A percentile compares a stretch with the other conserved stretches of the same genome.
These are phyloP conservation scores for Blastobotrys arbuscula DNA, from an alignment of 1,139 yeast genomes.

Conservation along the genomic window DNA sequence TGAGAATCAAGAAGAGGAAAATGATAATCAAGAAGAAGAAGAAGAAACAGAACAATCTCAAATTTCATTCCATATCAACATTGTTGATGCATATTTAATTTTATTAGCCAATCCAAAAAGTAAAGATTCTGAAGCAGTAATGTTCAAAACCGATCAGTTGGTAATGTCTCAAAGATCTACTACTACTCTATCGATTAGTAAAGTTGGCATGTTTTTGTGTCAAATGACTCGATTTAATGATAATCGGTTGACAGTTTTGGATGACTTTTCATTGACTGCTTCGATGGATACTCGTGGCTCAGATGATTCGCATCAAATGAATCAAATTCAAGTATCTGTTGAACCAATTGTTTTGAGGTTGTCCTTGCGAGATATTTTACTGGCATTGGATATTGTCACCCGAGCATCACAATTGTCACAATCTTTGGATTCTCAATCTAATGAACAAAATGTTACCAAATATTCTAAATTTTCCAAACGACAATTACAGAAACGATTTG, in stretches of 20 bases:
- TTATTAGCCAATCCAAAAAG: slow-evolving; percentile 74
- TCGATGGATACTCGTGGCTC: slow-evolving; percentile 70
- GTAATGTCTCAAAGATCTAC: slow-evolving; percentile 61
- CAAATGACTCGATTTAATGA: slow-evolving; percentile 63
- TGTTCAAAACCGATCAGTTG: slow-evolving; percentile 79
- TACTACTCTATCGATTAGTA: slow-evolving; percentile 61
- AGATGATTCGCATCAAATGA: slow-evolving; percentile 48
- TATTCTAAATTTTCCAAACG: slow-evolving; percentile 24
- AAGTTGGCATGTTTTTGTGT: slow-evolving; percentile 82
- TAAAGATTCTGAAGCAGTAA: slow-evolving; percentile 75
- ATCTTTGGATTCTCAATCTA: slow-evolving; percentile 13
- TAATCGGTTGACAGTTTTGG: slow-evolving; percentile 65
- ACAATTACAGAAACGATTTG: slow-evolving; percentile 10
- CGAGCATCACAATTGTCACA: slow-evolving; percentile 53
- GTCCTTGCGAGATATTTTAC: slow-evolving; percentile 77
- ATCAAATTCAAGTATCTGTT: slow-evolving; percentile 62
- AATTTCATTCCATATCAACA: slow-evolving; percentile 55
- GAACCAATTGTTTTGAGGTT: slow-evolving; percentile 79
- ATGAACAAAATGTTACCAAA: slow-evolving; percentile 11
- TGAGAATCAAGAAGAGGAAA: background rate
- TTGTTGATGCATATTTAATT: slow-evolving; percentile 74
- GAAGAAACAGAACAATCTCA: slow-evolving; percentile 15
- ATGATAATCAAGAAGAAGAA: slow-evolving; percentile 7
- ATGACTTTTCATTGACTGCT: slow-evolving; percentile 79
- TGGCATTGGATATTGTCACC: slow-evolving; percentile 69